Percentiles rank a stretch among this genome's conserved stretches.
Conservation (phyloP, 352 stramenopile species). For the Phytophthora tentaculata region DNA sequence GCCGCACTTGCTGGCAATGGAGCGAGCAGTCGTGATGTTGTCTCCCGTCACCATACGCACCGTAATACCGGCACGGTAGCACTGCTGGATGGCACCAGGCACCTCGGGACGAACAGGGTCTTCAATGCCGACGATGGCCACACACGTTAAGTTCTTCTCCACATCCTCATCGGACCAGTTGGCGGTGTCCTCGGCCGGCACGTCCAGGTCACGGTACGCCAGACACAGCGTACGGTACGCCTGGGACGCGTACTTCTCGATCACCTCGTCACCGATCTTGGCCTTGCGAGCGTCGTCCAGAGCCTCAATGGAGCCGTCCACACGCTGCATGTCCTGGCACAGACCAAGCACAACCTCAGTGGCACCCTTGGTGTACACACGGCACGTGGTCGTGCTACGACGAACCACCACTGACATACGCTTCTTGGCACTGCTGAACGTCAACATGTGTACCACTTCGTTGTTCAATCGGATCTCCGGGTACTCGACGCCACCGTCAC, state of each 20-base stretch:
- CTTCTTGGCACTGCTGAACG: slow-evolving; percentile 74
- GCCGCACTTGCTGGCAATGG: slow-evolving; percentile 63
- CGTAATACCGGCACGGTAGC: slow-evolving; percentile 52
- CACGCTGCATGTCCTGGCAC: slow-evolving; percentile 48
- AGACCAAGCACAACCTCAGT: slow-evolving; percentile 64
- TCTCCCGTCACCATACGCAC: slow-evolving; percentile 67
- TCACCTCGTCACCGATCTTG: slow-evolving; percentile 51
- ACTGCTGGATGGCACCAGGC: slow-evolving; percentile 50
- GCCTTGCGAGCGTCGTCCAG: slow-evolving; percentile 41
- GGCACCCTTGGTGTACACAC: slow-evolving; percentile 69
- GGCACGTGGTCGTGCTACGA: slow-evolving; percentile 45
- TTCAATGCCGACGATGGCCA: slow-evolving; percentile 60
- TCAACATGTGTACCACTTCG: slow-evolving; percentile 64
- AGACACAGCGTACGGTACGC: slow-evolving; percentile 84
- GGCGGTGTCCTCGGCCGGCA: slow-evolving; percentile 34
- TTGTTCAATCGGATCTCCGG: slow-evolving; percentile 43
- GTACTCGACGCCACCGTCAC: slow-evolving; percentile 59
- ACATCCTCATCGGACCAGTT: slow-evolving; percentile 65
- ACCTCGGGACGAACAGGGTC: slow-evolving; percentile 60
- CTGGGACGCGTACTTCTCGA: slow-evolving; percentile 79
- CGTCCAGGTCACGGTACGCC: slow-evolving; percentile 76
- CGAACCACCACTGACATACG: slow-evolving; percentile 72
- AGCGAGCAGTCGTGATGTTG: slow-evolving; percentile 59
- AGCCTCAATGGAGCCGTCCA: slow-evolving; percentile 46
- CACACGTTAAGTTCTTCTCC: slow-evolving; percentile 60